Conservation (phyloP, 2,329 filamentous ascomycete genomes). For the Nemania sp. region DNA sequence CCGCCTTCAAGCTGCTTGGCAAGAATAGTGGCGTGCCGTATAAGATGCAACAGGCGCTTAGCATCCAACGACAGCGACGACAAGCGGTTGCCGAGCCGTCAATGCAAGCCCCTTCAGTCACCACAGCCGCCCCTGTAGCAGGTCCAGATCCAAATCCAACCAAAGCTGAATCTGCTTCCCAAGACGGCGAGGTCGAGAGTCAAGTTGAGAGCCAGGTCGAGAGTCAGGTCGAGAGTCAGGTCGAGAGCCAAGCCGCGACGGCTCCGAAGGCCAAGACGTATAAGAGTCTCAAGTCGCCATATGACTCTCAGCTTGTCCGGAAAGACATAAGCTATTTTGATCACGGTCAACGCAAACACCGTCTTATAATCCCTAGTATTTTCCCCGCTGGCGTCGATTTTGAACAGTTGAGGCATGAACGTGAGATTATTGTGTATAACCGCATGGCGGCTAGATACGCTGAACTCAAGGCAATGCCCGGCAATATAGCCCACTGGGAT, state of each 20-base stretch:
- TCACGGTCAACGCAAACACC: conserved; percentile 75
- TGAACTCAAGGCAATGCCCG: conserved; percentile 81
- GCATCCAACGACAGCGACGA: conserved; percentile 72
- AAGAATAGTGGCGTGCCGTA: conserved; percentile 84
- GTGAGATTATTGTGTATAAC: conserved; percentile 88
- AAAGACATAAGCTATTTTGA: conserved; percentile 76
- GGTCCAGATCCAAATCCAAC: conserved; percentile 33
- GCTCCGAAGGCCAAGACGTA: conserved; percentile 57
- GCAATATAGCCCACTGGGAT: conserved; percentile 88
- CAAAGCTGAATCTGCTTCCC: conserved; percentile 42
- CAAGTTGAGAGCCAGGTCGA: no score
- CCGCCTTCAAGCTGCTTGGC: conserved; percentile 86
- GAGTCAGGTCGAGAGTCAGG: no score
- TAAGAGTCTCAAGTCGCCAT: conserved; percentile 77
- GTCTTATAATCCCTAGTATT: conserved; percentile 81
- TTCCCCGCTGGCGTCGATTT: conserved; percentile 89
- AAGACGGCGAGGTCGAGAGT: conserved; percentile 42
- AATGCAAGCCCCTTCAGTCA: conserved; percentile 44
- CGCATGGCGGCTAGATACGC: conserved; percentile 82
- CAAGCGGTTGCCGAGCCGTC: conserved; percentile 57
- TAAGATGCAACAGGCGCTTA: conserved; percentile 81
- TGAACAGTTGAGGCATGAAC: conserved; percentile 81
- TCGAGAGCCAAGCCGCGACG: conserved; percentile 41
- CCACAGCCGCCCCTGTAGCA: conserved; percentile 50
- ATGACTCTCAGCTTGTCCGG: conserved; percentile 58